Evolutionary conservation across 1,139 yeast genomes (phyloP), one percentile per base, ranked within the genome.

Genomic region (Zygoascus hellenicus): DNA sequence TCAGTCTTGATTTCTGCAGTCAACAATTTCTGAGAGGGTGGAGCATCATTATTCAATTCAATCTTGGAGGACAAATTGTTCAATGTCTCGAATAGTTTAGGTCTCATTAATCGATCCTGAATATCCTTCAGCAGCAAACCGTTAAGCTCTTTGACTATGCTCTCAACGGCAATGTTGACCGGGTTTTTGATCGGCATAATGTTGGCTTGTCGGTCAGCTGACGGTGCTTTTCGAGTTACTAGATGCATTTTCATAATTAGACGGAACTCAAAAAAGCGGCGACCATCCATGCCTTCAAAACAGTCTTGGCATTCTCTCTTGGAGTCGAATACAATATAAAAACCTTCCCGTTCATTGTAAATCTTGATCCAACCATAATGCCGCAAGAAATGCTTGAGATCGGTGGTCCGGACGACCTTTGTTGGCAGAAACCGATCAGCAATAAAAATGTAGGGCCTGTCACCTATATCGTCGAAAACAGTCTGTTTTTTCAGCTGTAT

Each of bases 81-180:
- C 53, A 88, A 70, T 15, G 76, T 67, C 31, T 81, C 83, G 47
- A 84, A 71, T 14, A 88, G 76, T 1, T 75, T 73, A 0, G 95
- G 90, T 0, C 88, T 90, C 32, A 86, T 76, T 5, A 85, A 69
- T 54, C 89, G 77, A 58, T 82, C 92, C 57, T 87, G 72, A 32
- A 88, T 77, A 65, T 88, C 96, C 52, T 83, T 82, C 33, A 80
- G 68, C 45, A 88, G 65, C 46, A 82, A 80, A 5, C 72, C 68
- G 53, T 78, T 78, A 47, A 88, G 73, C 53, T 88, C 96, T 49
- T 76, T 77, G 32, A 81, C 63, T 38, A 88, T 68, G 52, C 76
- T 68, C 38, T 75, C 70, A 1, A 78, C 70, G 0, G 95, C 84
- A 48, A 81, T 87, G 31, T 76, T 77, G 1, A 72, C 59, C 13